Conservation (phyloP, 1,139 yeast species). For the Blastobotrys arbuscula region DNA sequence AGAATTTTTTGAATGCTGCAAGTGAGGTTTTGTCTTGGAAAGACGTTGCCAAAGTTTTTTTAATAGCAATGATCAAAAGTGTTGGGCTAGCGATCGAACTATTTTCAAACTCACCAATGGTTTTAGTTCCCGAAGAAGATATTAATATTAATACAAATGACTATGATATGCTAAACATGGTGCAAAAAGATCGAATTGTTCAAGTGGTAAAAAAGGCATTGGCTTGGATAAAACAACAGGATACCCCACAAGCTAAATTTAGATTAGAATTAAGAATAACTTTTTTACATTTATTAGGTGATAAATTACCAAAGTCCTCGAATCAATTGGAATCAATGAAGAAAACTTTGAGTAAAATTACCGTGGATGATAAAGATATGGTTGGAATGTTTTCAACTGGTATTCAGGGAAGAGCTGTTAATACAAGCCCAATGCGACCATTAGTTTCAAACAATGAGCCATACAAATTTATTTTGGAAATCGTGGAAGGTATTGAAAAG, state of each 20-base stretch:
- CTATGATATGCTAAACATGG: slow-evolving; percentile 22
- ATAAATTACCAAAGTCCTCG: slow-evolving; percentile 21
- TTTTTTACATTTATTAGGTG: slow-evolving; percentile 21
- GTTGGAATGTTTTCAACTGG: slow-evolving; percentile 21
- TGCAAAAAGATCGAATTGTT: slow-evolving; percentile 20
- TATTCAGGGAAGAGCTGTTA: slow-evolving; percentile 29
- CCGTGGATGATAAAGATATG: slow-evolving; percentile 6
- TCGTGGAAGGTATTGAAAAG: slow-evolving; percentile 22
- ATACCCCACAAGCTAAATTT: slow-evolving; percentile 13
- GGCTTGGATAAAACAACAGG: slow-evolving; percentile 17
- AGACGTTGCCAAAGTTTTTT: slow-evolving; percentile 24
- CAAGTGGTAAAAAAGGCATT: slow-evolving; percentile 23
- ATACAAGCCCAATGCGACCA: slow-evolving; percentile 30
- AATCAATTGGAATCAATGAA: slow-evolving; percentile 5
- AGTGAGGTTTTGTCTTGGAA: slow-evolving; percentile 20
- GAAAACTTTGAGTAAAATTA: slow-evolving; percentile 5
- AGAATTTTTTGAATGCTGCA: slow-evolving; percentile 14
- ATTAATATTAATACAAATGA: slow-evolving; percentile 23
- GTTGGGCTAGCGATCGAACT: slow-evolving; percentile 21
- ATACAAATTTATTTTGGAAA: slow-evolving; percentile 17
- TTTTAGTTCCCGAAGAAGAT: slow-evolving; percentile 32
- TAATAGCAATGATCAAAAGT: slow-evolving; percentile 27
- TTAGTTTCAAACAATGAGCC: slow-evolving; percentile 24
- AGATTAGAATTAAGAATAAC: slow-evolving; percentile 22
- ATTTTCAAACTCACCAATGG: slow-evolving; percentile 18